phyloP scores from a whole-genome alignment of 305 asterid species.

The Solanum hybrid region DNA sequence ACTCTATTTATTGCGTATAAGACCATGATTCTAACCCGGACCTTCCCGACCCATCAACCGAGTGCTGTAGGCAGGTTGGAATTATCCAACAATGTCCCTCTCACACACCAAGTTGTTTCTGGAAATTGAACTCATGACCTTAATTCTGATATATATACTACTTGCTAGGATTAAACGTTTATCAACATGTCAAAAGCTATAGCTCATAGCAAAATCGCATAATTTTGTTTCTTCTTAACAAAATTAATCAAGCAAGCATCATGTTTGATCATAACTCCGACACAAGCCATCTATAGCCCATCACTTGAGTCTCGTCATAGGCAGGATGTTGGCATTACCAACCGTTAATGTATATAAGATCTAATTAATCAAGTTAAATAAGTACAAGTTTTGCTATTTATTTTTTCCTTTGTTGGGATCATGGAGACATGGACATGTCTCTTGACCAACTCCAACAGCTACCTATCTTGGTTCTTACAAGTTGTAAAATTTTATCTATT shows the following conservation, averaged over 20 bases:
- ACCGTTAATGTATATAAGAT: not conserved
- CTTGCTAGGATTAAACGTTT: not conserved
- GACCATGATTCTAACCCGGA: not conserved
- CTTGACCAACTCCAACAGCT: not conserved
- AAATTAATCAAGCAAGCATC: not conserved
- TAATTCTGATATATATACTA: not conserved
- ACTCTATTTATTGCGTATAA: not conserved
- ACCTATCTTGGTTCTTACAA: not conserved
- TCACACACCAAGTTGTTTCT: not conserved
- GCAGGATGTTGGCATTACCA: not conserved
- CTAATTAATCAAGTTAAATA: not conserved
- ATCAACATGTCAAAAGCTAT: not conserved
- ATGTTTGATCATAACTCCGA: not conserved
- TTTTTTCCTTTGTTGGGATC: not conserved
- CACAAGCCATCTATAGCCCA: not conserved
- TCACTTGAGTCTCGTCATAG: not conserved
- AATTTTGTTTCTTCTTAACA: too few relatives aligned
- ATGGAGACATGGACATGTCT: not conserved
- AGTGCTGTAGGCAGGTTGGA: not conserved
- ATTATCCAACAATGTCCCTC: not conserved
- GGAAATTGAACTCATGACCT: not conserved
- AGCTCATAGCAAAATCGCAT: accelerated
- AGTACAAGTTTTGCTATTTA: not conserved
- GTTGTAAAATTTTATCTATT: not conserved
- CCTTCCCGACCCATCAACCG: not conserved